Percentiles rank a stretch among this genome's conserved stretches.
Conservation (phyloP, 805 yeast species). For the Candida suzukii region DNA sequence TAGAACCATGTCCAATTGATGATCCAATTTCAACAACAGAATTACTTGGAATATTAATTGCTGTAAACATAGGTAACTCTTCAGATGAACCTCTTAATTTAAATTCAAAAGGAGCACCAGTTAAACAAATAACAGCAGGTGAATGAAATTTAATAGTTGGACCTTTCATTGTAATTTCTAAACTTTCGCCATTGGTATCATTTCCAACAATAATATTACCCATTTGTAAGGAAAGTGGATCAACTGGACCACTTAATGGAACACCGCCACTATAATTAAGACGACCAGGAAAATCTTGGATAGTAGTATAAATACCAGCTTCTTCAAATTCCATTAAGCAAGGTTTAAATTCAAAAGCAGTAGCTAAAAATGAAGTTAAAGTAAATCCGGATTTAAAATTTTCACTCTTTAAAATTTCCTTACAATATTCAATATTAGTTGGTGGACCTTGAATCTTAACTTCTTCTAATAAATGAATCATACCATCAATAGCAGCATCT, state of each 20-base stretch:
- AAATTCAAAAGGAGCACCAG: conserved; percentile 78
- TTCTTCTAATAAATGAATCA: conserved; percentile 75
- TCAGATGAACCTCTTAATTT: conserved; percentile 53
- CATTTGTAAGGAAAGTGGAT: conserved; percentile 77
- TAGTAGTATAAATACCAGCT: conserved; percentile 95
- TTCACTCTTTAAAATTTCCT: conserved; percentile 73
- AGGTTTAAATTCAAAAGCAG: conserved; percentile 73
- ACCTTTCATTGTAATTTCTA: conserved; percentile 83
- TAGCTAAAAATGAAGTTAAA: conserved; percentile 74
- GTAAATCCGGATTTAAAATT: conserved; percentile 82
- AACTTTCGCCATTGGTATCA: conserved; percentile 71
- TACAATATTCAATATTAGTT: conserved; percentile 83
- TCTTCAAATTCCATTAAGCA: conserved; percentile 75
- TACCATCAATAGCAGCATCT: conserved; percentile 70
- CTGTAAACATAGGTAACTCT: conserved; percentile 57
- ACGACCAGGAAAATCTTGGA: conserved; percentile 94
- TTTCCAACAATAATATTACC: conserved; percentile 93
- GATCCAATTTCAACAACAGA: conserved; percentile 75
- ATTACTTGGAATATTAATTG: conserved; percentile 65
- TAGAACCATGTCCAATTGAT: conserved; percentile 64
- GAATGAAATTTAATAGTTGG: conserved; percentile 83
- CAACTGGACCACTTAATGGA: conserved; percentile 99
- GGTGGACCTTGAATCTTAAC: conserved; percentile 84
- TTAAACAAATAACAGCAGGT: conserved; percentile 69
- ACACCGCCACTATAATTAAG: conserved; percentile 85